Conservation (phyloP, 345 rosid species). For the Psidium guajava region DNA sequence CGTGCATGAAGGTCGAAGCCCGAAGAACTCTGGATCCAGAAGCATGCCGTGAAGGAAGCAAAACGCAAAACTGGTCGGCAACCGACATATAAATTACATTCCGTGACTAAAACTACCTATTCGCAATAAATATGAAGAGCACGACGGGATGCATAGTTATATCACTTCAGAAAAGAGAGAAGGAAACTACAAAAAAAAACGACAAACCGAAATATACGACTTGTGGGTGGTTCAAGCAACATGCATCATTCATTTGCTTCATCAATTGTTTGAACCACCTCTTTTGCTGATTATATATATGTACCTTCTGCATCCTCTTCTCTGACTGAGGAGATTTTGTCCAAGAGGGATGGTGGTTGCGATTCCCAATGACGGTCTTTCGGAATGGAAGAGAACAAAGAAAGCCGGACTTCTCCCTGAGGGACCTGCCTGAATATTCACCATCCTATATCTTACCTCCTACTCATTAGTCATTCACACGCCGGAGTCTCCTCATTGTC, state of each 20-base stretch:
- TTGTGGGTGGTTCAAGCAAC: not conserved
- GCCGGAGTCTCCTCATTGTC: constrained; percentile 31
- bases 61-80: not conserved
- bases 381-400: not conserved
- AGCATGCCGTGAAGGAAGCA: not conserved
- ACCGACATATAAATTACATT: not conserved
- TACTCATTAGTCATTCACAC: not conserved
- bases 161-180: not conserved
- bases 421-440: not conserved
- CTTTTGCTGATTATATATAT: not conserved
- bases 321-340: not conserved
- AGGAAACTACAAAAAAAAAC: not conserved
- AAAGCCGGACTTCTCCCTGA: not conserved
- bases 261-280: not conserved
- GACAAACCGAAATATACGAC: not conserved
- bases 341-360: not conserved
- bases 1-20: not conserved
- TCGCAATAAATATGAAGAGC: not conserved
- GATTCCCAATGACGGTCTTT: not conserved
- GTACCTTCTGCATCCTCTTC: not conserved
- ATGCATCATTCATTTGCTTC: not conserved
- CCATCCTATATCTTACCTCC: not conserved
- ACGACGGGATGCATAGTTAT: not conserved
- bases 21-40: not conserved
- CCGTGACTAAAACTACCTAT: not conserved